Evolutionary conservation across 805 yeast genomes (phyloP), one percentile per base, ranked within the genome.

Genomic region (Metschnikowia borealis): DNA sequence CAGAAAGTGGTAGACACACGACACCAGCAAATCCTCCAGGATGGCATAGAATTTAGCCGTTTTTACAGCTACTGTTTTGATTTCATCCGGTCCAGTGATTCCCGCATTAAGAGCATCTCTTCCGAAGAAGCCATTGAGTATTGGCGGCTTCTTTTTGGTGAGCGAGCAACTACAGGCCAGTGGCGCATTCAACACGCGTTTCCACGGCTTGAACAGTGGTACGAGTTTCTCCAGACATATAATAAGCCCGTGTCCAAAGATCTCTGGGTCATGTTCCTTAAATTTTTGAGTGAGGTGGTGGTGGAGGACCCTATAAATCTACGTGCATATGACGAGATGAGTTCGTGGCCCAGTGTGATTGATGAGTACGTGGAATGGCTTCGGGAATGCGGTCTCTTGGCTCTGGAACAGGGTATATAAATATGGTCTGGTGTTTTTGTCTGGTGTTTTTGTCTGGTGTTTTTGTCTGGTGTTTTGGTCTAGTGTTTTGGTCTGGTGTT

Each of bases 291-390:
- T 48, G 79, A 79, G 52, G 75, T 75, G 52, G 66, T 80, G 1
- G 41, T 51, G 2, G 54, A 63, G 2, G 87, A 88, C 52, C 81
- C 86, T 0, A 53, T 23, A 2, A 54, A 61, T 1, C 70, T 92
- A 5, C 67, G 68, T 14, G 68, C 66, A 2, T 91, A 90, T 65
- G 91, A 86, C 58, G 94, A 85, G 55, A 78, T 80, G 57, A 90
- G 86, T 21, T 87, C 97, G 0, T 92, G 98, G 98, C 99, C 98
- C 5, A 81, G 87, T 48, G 71, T 89, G 15, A 81, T 92, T 56
- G 99, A 92, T 64, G 89, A 83, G 51, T 92, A 81, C 62, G 86
- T 89, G 20, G 95, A 86, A 55, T 75, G 75, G 60, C 70, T 74
- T 56, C 57, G 60, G 23, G 74, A 68, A 10, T 58, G 61, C 26